Conservation (phyloP, 768 basidiomycete species). For the Podaxis sp. region DNA sequence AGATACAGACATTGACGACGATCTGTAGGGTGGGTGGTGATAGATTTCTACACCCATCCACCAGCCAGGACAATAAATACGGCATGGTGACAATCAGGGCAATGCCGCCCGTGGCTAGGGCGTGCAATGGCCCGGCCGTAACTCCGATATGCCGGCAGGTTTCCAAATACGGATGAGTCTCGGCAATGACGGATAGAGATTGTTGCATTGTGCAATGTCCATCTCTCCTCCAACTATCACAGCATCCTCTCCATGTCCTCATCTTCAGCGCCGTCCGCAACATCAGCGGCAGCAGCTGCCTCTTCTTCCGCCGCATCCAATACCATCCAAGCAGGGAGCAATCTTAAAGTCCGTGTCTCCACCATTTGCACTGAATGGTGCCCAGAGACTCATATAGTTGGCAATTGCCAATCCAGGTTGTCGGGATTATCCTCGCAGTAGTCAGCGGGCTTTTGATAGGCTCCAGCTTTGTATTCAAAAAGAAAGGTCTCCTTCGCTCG, state of each 20-base stretch:
- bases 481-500: slow-evolving; percentile 82
- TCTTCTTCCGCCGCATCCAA: slow-evolving; percentile 32
- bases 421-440: slow-evolving; percentile 75
- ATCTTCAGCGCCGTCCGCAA: slow-evolving; percentile 29
- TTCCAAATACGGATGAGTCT: not conserved
- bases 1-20: too few species aligned
- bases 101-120: too few species aligned
- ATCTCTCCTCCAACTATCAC: not conserved
- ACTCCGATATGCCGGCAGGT: not conserved
- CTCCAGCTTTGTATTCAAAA: slow-evolving; percentile 94
- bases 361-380: not conserved
- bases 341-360: slow-evolving; percentile 44
- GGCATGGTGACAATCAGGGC: not conserved
- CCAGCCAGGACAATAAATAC: not conserved
- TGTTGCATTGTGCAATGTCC: not conserved
- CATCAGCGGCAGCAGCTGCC: slow-evolving; percentile 32
- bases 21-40: too few species aligned
- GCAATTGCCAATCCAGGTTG: slow-evolving; percentile 37
- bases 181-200: not conserved
- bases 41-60: too few species aligned
- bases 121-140: not conserved
- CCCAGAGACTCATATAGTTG: not conserved
- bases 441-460: slow-evolving; percentile 87
- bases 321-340: slow-evolving; percentile 33
- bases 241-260: slow-evolving; percentile 2